phyloP scores from a whole-genome alignment of 345 rosid species.

The Gossypium stocksii region DNA sequence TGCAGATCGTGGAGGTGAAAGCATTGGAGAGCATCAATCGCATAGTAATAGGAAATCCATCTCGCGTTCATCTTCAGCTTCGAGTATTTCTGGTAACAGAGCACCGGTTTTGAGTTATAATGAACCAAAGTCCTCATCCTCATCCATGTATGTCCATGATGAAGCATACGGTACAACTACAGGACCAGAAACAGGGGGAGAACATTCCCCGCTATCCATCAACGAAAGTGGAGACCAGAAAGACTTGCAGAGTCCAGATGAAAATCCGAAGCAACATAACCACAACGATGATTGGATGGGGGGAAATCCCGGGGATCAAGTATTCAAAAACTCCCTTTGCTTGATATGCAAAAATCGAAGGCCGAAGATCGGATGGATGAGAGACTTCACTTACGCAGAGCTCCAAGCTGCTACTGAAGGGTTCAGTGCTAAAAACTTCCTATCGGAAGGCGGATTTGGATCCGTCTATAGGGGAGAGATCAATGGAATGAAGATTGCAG shows the following conservation, averaged over 20 bases:
- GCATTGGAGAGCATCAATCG: slow-evolving; percentile 19
- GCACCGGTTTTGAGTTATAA: slow-evolving; percentile 25
- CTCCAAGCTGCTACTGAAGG: slow-evolving; percentile 54
- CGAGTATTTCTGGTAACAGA: slow-evolving; percentile 12
- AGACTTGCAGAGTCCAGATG: slow-evolving; percentile 21
- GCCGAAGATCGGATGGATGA: slow-evolving; percentile 47
- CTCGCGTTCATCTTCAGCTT: slow-evolving; percentile 1
- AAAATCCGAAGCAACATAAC: slow-evolving; percentile 16
- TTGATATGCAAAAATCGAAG: slow-evolving; percentile 46
- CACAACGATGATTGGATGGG: slow-evolving; percentile 26
- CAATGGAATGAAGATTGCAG: slow-evolving; percentile 46
- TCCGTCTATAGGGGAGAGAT: slow-evolving; percentile 49
- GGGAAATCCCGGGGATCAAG: slow-evolving; percentile 20
- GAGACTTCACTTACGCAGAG: slow-evolving; percentile 52
- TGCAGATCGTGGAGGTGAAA: slow-evolving; percentile 27
- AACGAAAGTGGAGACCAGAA: slow-evolving; percentile 13
- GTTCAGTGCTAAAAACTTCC: slow-evolving; percentile 36
- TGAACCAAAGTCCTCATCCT: slow-evolving; percentile 18
- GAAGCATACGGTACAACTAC: slow-evolving; percentile 26
- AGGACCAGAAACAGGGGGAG: slow-evolving; percentile 25
- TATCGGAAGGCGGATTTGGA: slow-evolving; percentile 72
- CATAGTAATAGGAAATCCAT: slow-evolving; percentile 13
- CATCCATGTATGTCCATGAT: slow-evolving; percentile 8
- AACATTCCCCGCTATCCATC: slow-evolving; percentile 15
- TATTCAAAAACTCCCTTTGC: slow-evolving; percentile 42